These are phyloP conservation scores for Talaromyces sp. DNA, from an alignment of 2,329 filamentous ascomycete genomes.

Conservation along the genomic window DNA sequence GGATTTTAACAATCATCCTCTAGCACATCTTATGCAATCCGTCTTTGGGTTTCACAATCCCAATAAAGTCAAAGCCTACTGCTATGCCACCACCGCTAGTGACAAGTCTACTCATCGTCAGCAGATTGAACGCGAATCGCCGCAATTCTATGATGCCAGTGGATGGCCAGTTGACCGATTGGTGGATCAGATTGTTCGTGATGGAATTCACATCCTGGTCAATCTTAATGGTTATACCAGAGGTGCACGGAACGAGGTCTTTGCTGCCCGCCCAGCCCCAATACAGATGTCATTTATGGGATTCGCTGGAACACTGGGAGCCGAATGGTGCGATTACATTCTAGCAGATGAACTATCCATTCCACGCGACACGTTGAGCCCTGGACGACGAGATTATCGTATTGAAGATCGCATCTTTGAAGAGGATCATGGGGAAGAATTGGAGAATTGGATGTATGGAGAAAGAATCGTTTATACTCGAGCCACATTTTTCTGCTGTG, in stretches of 20 bases:
- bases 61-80: slow-evolving; percentile 74
- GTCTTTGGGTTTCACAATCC: slow-evolving; percentile 89
- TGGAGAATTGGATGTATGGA: slow-evolving; percentile 86
- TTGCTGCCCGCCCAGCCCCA: slow-evolving; percentile 87
- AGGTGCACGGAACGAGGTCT: slow-evolving; percentile 95
- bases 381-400: slow-evolving; percentile 70
- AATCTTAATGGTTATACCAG: slow-evolving; percentile 98
- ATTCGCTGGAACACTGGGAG: slow-evolving; percentile 90
- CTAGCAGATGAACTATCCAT: slow-evolving; percentile 86
- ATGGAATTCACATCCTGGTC: slow-evolving; percentile 89
- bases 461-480: slow-evolving; percentile 95
- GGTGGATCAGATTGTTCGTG: slow-evolving; percentile 78
- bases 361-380: slow-evolving; percentile 74
- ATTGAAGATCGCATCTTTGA: slow-evolving; percentile 65
- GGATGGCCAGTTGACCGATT: slow-evolving; percentile 80
- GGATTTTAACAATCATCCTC: slow-evolving; percentile 96
- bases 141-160: slow-evolving; percentile 85
- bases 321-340: slow-evolving; percentile 98
- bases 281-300: slow-evolving; percentile 99
- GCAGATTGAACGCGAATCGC: slow-evolving; percentile 90
- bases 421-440: slow-evolving; percentile 64
- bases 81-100: slow-evolving; percentile 90
- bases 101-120: slow-evolving; percentile 84
- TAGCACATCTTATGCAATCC: slow-evolving; percentile 97
- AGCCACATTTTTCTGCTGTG: slow-evolving; percentile 97